Base-by-base conservation (phyloP, 2,329 filamentous ascomycete genomes). In the Penicillium rolfsii region DNA sequence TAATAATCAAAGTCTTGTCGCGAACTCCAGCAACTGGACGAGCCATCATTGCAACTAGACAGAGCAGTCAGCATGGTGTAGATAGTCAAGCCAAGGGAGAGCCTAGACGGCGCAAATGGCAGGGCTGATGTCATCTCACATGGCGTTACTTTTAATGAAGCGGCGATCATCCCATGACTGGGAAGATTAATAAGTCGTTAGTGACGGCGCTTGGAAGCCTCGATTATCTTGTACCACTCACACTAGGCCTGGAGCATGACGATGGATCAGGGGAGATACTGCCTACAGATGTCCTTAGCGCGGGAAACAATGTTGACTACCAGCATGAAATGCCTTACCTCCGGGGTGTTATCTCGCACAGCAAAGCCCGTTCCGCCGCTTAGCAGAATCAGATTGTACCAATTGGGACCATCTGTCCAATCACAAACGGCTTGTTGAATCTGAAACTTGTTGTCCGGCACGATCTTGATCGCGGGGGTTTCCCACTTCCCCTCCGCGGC, bases 301-400 rank as follows among this genome's bases (percentile, higher is more conserved):
- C 46, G 55, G 62, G 24, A 24, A 52, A 24, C 6, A 54, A 28
- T 9, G 57, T 58, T 38, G 36, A 24, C 24, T 40, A 12, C 19
- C 22, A 48, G 36, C n/a, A 52, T 28, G 19, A 49, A 33, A 57
- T 58, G 50, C 74, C 78, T 65, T 75, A 93, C 91, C 84, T 98
- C 95, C 2, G 95, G 95, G 0, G 95, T 99, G 45, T 85, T 82
- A 79, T 99, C 95, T 58, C 89, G 86, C 11, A 87, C 82, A 7
- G 95, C 90, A 76, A 99, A 99, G 0, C 95, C 95, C 1, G 95
- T 99, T 2, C 95, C 95, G 24, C 95, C 95, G 6, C 92, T 97
- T 0, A 93, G 94, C 50, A 97, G 77, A 61, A 99, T 85, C 60
- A 98, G 78, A 76, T 97, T 94, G 4, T 82, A 76, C 52, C 83